Evolutionary conservation across 225 moss, liverwort and hornwort genomes (phyloP).

Genomic region (Sphagnum contortum): DNA sequence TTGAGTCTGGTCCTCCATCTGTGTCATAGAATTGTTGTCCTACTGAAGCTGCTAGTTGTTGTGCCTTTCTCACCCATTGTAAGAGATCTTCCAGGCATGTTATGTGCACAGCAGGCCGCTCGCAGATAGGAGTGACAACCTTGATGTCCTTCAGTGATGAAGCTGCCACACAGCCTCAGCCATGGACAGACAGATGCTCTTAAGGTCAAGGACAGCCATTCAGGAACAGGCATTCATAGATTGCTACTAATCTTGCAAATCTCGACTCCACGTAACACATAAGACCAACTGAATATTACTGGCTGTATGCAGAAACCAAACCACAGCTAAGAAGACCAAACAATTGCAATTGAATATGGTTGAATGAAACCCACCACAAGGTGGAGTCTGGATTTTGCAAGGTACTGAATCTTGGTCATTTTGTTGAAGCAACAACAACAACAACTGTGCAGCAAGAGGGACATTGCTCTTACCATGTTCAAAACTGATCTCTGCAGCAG

Average conservation of each 20-base stretch:
- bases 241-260: too few relatives aligned
- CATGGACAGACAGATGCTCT: conserved; percentile 5
- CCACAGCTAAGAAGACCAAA: too few relatives aligned
- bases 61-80: conserved; percentile 82
- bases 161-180: conserved; percentile 9
- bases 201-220: neutral
- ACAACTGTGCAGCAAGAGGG: neutral
- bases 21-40: conserved; percentile 55
- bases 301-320: neutral
- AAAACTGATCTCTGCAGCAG: conserved; percentile 13
- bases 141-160: conserved; percentile 6
- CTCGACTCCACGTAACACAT: neutral
- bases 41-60: conserved; percentile 57
- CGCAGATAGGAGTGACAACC: conserved; percentile 62
- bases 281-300: neutral
- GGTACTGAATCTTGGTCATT: neutral
- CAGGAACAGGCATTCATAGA: too few relatives aligned
- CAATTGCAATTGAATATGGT: too few relatives aligned
- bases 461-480: conserved; percentile 14
- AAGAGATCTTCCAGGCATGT: conserved; percentile 59
- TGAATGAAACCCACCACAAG: neutral
- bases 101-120: conserved; percentile 54
- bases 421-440: neutral
- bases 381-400: neutral
- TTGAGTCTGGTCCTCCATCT: conserved; percentile 88